Conservation (phyloP, 2,329 filamentous ascomycete genomes). For the Pseudogymnoascus sp. region DNA sequence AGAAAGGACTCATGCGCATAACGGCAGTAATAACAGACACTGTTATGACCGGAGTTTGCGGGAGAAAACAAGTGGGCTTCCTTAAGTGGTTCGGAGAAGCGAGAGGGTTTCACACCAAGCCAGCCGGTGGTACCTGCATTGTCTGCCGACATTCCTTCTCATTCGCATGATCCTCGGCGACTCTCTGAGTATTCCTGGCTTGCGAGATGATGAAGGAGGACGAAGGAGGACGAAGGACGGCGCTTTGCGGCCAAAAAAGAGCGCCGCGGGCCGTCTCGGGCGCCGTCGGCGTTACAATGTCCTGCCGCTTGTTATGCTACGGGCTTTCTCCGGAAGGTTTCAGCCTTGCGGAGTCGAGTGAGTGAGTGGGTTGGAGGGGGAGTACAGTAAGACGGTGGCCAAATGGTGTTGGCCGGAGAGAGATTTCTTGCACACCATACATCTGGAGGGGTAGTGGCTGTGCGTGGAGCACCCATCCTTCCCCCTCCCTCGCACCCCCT, state of each 20-base stretch:
- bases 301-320: not conserved
- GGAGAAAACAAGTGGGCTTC: not conserved
- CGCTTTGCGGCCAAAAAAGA: not conserved
- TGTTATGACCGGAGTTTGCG: not conserved
- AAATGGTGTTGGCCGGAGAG: not conserved
- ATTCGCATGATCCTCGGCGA: not conserved
- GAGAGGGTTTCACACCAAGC: not conserved
- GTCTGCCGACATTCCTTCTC: not conserved
- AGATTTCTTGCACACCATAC: not conserved
- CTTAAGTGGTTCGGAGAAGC: not conserved
- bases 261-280: not conserved
- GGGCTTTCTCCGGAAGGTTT: not conserved
- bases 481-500: not conserved
- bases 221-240: not conserved
- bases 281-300: not conserved
- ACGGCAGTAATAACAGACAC: not conserved
- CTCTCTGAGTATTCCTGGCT: not conserved
- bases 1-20: not conserved
- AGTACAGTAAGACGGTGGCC: not conserved
- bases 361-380: not conserved
- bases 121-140: conserved; percentile 3
- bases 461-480: not conserved
- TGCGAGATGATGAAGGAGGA: not conserved
- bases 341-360: not conserved
- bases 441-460: not conserved